Base-by-base conservation (phyloP, 2,329 filamentous ascomycete genomes). In the Grosmannia serpens region DNA sequence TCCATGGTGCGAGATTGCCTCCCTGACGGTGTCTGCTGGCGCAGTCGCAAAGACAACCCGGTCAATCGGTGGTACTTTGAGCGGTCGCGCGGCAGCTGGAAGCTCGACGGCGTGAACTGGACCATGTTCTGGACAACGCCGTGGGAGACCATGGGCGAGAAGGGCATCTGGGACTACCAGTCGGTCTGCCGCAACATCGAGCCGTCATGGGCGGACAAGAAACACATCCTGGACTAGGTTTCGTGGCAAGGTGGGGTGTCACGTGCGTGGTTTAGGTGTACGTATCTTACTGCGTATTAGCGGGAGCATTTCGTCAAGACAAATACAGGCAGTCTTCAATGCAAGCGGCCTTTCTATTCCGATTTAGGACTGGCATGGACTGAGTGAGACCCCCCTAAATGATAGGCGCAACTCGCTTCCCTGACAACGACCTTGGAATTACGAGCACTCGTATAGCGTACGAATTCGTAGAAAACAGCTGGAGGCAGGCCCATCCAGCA, bases 1-100 rank as follows among this genome's bases (percentile, higher is more conserved):
- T 87, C 91, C 38, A 95, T 99, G 88, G 89, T 96, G 6, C 82
- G 88, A 31, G 84, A 86, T 24, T 96, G 91, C 66, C 95, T 97
- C 64, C 91, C 91, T 0, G 73, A 83, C 2, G 94, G 94, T 1
- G 88, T 97, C 1, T 95, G 91, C 67, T 99, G 94, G 94, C 80
- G 91, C 59, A 95, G 89, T 69, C 79, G 94, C 56, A 87, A 87
- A 67, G 84, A 91, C 68, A 97, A 99, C 68, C 92, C 91, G 0
- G 94, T 99, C 5, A 99, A 99, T 69, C 96, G 96, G 70, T 99
- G 94, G 94, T 99, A 99, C 70, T 96, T 97, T 73, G 94, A 99
- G 73, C 80, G 94, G 53, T 89, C 89, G 2, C 76, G 82, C 53
- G 94, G 94, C 0, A 91, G 86, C 2, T 88, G 86, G 79, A 94